These are phyloP conservation scores for Yarrowia divulgata DNA, from an alignment of 805 yeast genomes.

Conservation along the genomic window DNA sequence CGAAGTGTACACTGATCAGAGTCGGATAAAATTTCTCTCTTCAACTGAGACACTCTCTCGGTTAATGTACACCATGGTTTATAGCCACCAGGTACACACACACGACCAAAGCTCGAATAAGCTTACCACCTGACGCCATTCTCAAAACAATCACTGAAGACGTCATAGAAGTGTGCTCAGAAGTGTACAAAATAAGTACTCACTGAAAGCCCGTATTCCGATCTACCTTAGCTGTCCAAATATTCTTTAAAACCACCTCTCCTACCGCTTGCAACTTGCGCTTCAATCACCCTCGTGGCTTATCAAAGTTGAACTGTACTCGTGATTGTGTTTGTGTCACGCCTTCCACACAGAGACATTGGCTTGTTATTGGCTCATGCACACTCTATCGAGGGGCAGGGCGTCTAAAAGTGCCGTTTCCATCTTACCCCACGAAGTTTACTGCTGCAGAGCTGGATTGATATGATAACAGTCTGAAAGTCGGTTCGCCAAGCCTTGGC, in stretches of 20 bases:
- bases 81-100: no score
- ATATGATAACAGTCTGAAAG: slow-evolving; percentile 3
- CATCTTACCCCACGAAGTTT: slow-evolving; percentile 4
- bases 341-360: neutral
- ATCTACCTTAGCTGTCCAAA: no score
- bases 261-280: neutral
- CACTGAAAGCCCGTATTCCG: no score
- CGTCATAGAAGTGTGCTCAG: neutral
- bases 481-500: slow-evolving; percentile 14
- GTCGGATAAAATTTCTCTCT: slow-evolving; percentile 1
- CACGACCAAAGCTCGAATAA: no score
- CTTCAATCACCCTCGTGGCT: neutral
- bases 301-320: slow-evolving; percentile 11
- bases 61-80: neutral
- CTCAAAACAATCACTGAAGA: neutral
- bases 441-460: neutral
- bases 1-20: no score
- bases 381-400: slow-evolving; percentile 10
- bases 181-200: no score
- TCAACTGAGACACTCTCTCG: neutral
- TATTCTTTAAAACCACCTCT: neutral
- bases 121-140: no score
- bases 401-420: slow-evolving; percentile 16
- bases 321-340: neutral
- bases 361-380: slow-evolving; percentile 1